Percentiles rank a stretch among this genome's conserved stretches.
Conservation (phyloP, 495 filamentous ascomycete genomes). For the Penicillium cataractarum region DNA sequence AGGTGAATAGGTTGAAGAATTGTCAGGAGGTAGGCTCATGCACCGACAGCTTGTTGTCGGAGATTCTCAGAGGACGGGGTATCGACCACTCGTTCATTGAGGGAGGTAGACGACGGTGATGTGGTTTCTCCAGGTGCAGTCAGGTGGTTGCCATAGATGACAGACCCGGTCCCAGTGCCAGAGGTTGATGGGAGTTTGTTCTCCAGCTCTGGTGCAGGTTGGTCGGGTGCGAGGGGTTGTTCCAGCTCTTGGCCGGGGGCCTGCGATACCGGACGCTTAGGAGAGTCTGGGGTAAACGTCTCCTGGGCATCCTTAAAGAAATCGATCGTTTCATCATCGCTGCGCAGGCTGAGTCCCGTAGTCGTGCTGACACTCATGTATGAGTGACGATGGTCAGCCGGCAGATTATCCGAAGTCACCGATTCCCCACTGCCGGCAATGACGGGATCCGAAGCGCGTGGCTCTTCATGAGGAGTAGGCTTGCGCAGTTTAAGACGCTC, state of each 20-base stretch:
- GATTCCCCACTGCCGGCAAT: constrained; percentile 39
- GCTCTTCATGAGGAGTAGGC: constrained; percentile 52
- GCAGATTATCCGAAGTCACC: constrained; percentile 28
- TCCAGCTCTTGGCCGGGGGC: neutral
- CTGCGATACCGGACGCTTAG: constrained; percentile 4
- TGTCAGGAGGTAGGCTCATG: constrained; percentile 12
- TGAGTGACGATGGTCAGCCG: constrained; percentile 39
- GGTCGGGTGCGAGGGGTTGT: neutral
- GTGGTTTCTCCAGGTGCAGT: constrained; percentile 16
- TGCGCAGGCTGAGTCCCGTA: constrained; percentile 37
- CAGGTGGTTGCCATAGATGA: constrained; percentile 19
- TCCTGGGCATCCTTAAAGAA: constrained; percentile 32
- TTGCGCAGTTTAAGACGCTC: constrained; percentile 68
- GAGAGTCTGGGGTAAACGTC: constrained; percentile 13
- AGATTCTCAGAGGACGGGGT: constrained; percentile 33
- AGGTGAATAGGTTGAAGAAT: neutral
- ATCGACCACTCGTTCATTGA: constrained; percentile 25
- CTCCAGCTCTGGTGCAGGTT: constrained; percentile 1
- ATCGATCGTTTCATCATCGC: constrained; percentile 30
- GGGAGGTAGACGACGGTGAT: constrained; percentile 25
- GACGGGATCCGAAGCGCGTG: constrained; percentile 43
- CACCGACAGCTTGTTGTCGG: constrained; percentile 37
- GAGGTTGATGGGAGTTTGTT: constrained; percentile 1
- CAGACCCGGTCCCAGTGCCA: constrained; percentile 14
- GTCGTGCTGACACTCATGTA: constrained; percentile 44